Conservation (phyloP, 768 basidiomycete genomes). For the Rhodotorula kratochvilovae region DNA sequence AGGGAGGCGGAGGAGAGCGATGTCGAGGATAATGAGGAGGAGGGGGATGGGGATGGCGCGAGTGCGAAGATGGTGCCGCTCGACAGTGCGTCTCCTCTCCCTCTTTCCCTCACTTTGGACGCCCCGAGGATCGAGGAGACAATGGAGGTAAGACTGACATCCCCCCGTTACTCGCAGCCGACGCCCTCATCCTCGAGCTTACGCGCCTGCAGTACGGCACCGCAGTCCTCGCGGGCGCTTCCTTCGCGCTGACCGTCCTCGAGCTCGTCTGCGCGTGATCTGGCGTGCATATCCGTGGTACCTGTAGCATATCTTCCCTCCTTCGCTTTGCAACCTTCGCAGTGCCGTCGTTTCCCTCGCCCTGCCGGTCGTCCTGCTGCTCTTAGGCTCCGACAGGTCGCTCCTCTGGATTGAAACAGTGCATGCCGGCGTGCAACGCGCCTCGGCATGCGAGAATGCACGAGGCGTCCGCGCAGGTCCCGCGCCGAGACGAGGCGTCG, state of each 20-base stretch:
- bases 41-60: not conserved
- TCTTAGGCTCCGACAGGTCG: too few species aligned
- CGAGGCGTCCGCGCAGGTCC: too few species aligned
- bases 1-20: not conserved
- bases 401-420: too few species aligned
- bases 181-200: constrained; percentile 3
- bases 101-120: not conserved
- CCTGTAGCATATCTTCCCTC: not conserved
- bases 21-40: not conserved
- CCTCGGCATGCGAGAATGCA: too few species aligned
- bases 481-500: not conserved
- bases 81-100: not conserved
- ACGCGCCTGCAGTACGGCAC: not conserved
- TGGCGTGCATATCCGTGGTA: not conserved
- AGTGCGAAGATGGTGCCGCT: not conserved
- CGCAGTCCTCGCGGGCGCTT: not conserved
- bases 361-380: too few species aligned
- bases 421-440: too few species aligned
- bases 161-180: not conserved
- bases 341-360: too few species aligned
- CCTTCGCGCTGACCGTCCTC: not conserved
- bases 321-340: not conserved
- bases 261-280: constrained; percentile 2
- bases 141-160: not conserved
- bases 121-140: too few species aligned